Conservation (phyloP, 257 asterid genomes). For the Jacaranda copaia region DNA sequence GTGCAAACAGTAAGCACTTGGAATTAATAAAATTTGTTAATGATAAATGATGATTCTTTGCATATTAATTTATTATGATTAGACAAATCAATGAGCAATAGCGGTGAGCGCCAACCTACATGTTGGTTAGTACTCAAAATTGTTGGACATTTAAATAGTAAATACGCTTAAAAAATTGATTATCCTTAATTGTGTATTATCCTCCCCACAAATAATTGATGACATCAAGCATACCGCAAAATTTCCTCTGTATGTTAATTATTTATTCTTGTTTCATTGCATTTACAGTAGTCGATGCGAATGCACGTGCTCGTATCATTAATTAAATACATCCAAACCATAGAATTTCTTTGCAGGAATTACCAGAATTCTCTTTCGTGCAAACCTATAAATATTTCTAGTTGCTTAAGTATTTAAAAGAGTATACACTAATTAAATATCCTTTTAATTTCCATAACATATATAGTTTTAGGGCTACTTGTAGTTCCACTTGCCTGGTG, state of each 20-base stretch:
- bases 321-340: neutral
- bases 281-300: neutral
- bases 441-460: too few species aligned
- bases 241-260: constrained; percentile 3
- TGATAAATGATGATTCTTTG: constrained; percentile 1
- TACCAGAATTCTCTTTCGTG: neutral
- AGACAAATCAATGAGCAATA: neutral
- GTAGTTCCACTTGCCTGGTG: too few species aligned
- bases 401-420: neutral
- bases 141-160: neutral
- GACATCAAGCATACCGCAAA: constrained; percentile 18
- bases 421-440: too few species aligned
- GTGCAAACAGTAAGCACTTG: neutral
- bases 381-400: neutral
- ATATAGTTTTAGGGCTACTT: too few species aligned
- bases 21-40: neutral
- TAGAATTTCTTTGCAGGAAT: neutral
- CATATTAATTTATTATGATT: constrained; percentile 17
- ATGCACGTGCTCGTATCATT: constrained; percentile 11
- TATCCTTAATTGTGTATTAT: neutral
- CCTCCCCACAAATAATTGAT: constrained; percentile 16
- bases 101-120: constrained; percentile 9
- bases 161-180: neutral
- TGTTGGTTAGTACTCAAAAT: constrained; percentile 23
- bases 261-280: neutral